Percentiles rank a stretch among this genome's conserved stretches.
These are phyloP conservation scores for Pleurotus sapidus DNA, from an alignment of 768 basidiomycete species.

Conservation along the genomic window DNA sequence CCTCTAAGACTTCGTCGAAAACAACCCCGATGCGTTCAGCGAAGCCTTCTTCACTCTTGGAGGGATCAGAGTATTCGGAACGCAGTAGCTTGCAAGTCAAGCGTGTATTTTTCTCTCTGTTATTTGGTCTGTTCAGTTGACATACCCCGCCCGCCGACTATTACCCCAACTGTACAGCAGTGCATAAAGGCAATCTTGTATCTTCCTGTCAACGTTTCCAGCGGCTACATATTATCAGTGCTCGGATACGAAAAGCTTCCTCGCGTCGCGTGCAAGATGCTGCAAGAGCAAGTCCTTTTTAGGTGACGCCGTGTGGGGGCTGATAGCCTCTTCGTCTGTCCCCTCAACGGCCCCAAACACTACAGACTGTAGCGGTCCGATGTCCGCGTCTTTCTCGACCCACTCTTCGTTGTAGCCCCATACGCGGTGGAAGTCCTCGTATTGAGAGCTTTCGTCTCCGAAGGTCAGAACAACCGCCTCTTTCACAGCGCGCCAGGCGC, in stretches of 20 bases:
- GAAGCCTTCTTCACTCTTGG: slow-evolving; percentile 74
- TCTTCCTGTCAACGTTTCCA: too few species aligned
- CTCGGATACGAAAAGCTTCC: neutral
- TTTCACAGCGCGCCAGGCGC: slow-evolving; percentile 30
- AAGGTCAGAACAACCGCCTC: slow-evolving; percentile 10
- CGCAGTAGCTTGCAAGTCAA: neutral
- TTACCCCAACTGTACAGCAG: too few species aligned
- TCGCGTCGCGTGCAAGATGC: neutral
- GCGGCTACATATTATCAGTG: too few species aligned
- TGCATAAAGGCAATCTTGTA: too few species aligned
- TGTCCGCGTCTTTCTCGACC: slow-evolving; percentile 8
- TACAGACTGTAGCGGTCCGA: neutral
- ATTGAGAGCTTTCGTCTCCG: neutral
- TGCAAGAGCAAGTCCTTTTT: neutral
- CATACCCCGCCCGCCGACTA: too few species aligned
- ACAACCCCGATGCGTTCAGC: slow-evolving; percentile 62
- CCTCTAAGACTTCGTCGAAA: slow-evolving; percentile 54
- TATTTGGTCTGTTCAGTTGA: too few species aligned
- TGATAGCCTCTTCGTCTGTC: too few species aligned
- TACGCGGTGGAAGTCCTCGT: slow-evolving; percentile 15
- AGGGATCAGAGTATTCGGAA: slow-evolving; percentile 43
- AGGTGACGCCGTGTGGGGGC: too few species aligned
- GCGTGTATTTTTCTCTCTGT: too few species aligned
- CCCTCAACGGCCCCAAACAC: too few species aligned
- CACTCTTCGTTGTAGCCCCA: slow-evolving; percentile 32